phyloP scores from a whole-genome alignment of 345 rosid species.

The Citropsis articulata region DNA sequence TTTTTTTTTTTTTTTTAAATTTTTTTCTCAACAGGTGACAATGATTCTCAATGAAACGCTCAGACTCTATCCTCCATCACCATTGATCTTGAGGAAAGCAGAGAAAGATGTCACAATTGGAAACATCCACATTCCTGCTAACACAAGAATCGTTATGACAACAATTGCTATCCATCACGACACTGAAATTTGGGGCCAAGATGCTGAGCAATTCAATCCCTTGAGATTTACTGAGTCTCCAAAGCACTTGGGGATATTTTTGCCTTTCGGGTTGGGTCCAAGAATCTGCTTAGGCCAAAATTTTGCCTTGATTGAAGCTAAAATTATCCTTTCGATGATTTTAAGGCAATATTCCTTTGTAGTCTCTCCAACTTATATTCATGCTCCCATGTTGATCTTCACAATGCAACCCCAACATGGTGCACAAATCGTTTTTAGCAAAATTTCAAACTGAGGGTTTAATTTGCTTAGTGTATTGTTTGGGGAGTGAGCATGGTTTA shows the following conservation, averaged over 20 bases:
- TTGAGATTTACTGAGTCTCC: background rate
- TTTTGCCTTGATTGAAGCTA: background rate
- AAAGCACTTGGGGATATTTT: background rate
- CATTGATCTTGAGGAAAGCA: conserved; percentile 47
- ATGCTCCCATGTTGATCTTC: background rate
- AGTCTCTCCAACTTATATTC: background rate
- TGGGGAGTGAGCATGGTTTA: background rate
- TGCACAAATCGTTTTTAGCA: background rate
- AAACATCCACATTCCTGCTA: conserved; percentile 50
- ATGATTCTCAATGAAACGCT: conserved; percentile 71
- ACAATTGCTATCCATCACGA: background rate
- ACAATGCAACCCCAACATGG: background rate
- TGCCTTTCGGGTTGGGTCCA: background rate
- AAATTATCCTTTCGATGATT: background rate
- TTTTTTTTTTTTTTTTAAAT: no score
- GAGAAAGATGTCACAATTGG: conserved; percentile 46
- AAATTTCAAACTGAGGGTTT: background rate
- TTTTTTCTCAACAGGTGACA: conserved; percentile 39
- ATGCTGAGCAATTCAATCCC: background rate
- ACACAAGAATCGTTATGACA: conserved; percentile 37
- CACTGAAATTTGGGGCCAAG: background rate
- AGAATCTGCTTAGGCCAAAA: background rate
- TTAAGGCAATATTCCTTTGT: background rate
- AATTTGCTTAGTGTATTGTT: background rate
- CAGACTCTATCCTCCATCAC: conserved; percentile 70